phyloP scores from a whole-genome alignment of 306 rosid species.

The Hippophae rhamnoides region DNA sequence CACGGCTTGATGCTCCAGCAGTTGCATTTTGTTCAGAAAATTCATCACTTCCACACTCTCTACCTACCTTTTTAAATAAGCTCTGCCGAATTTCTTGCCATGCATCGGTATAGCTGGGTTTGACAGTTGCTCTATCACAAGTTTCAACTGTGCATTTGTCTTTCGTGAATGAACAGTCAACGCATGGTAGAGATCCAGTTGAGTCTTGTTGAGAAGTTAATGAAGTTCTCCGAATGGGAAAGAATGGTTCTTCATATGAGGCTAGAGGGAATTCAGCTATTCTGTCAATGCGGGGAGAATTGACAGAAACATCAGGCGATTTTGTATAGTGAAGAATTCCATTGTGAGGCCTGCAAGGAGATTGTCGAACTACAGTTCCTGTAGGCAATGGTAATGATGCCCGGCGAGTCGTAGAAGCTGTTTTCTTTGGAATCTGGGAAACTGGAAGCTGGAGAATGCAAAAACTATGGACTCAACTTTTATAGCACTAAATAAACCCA shows the following conservation, averaged over 20 bases:
- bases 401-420: conserved; percentile 45
- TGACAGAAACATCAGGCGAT: conserved; percentile 86
- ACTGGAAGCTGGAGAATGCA: conserved; percentile 36
- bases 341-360: conserved; percentile 26
- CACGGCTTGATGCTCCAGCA: conserved; percentile 82
- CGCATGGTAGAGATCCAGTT: conserved; percentile 37
- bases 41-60: conserved; percentile 42
- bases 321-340: conserved; percentile 41
- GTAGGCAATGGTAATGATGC: conserved; percentile 70
- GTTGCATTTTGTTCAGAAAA: conserved; percentile 89
- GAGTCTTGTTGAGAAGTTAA: conserved; percentile 43
- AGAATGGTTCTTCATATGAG: conserved; percentile 50
- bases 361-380: conserved; percentile 34
- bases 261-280: conserved; percentile 91
- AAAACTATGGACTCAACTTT: conserved; percentile 20
- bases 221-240: conserved; percentile 38
- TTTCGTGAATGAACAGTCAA: conserved; percentile 59
- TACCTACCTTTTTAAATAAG: conserved; percentile 35
- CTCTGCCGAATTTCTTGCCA: conserved; percentile 66
- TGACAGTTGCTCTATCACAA: conserved; percentile 37
- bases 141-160: conserved; percentile 84
- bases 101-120: conserved; percentile 31
- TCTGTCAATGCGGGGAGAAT: conserved; percentile 90
- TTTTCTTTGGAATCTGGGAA: conserved; percentile 34
- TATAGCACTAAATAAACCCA: conserved; percentile 8